phyloP scores from a whole-genome alignment of 805 yeast genomes.

The Metschnikowia hibisci region DNA sequence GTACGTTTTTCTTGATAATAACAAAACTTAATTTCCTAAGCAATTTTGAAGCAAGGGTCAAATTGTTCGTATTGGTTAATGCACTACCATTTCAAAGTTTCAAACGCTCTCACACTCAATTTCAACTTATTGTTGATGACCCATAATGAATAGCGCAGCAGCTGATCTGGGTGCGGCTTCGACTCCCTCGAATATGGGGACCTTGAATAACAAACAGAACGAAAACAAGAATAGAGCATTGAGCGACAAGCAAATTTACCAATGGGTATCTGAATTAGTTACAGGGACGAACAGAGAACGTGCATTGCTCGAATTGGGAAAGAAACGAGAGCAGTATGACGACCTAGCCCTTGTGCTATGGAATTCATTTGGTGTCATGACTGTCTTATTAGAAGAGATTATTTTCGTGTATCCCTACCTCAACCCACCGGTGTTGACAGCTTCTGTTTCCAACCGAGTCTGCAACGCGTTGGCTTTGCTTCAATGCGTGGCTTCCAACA shows the following conservation, averaged over 20 bases:
- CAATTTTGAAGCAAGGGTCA: too few species aligned
- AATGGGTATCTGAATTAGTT: constrained; percentile 86
- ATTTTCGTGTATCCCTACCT: constrained; percentile 85
- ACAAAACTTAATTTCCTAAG: too few species aligned
- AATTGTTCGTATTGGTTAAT: neutral
- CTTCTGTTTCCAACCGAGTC: constrained; percentile 86
- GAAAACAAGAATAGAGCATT: constrained; percentile 25
- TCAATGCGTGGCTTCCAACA: constrained; percentile 96
- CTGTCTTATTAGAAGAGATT: constrained; percentile 84
- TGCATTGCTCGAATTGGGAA: constrained; percentile 87
- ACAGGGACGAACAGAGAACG: constrained; percentile 91
- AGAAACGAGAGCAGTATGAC: constrained; percentile 90
- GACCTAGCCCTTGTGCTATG: constrained; percentile 90
- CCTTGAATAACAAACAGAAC: neutral
- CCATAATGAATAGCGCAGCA: constrained; percentile 6
- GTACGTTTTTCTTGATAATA: too few species aligned
- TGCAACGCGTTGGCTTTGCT: constrained; percentile 92
- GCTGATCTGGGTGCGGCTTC: constrained; percentile 4
- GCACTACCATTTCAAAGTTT: constrained; percentile 1
- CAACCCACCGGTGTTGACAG: constrained; percentile 80
- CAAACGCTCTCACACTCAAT: neutral
- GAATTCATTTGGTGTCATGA: constrained; percentile 97
- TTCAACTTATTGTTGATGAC: neutral
- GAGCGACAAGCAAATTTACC: constrained; percentile 74
- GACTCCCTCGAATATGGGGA: neutral